These are phyloP conservation scores for Phytophthora colocasiae DNA, from an alignment of 352 stramenopile species.

Conservation along the genomic window DNA sequence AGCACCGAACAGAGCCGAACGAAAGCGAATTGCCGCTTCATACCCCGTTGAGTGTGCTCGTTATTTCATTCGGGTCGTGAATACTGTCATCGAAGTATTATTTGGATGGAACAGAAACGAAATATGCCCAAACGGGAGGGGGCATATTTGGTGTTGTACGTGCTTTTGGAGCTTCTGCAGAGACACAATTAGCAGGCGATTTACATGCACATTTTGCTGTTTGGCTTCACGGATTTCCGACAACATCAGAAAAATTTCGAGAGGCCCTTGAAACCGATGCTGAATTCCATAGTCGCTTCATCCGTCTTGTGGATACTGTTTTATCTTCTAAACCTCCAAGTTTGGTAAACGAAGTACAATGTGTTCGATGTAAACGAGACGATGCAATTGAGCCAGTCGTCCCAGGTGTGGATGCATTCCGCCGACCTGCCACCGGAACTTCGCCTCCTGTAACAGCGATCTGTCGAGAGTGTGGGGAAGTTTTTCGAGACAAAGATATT, in stretches of 20 bases:
- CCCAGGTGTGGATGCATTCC: slow-evolving; percentile 16
- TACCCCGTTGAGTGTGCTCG: slow-evolving; percentile 31
- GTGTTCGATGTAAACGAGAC: not conserved
- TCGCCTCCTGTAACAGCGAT: not conserved
- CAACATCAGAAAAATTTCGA: slow-evolving; percentile 8
- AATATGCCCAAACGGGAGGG: slow-evolving; percentile 8
- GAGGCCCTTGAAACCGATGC: not conserved
- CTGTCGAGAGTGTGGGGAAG: too few relatives aligned
- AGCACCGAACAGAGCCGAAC: slow-evolving; percentile 5
- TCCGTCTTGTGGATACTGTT: slow-evolving; percentile 2
- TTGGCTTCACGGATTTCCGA: slow-evolving; percentile 35
- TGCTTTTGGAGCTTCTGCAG: slow-evolving; percentile 27
- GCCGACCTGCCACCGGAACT: not conserved
- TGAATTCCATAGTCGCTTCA: not conserved
- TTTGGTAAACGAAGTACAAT: not conserved
- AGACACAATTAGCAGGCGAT: slow-evolving; percentile 39
- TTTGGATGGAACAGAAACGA: slow-evolving; percentile 17
- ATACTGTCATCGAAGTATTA: slow-evolving; percentile 21
- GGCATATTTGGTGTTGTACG: slow-evolving; percentile 36
- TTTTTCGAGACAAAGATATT: not conserved
- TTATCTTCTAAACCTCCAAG: not conserved
- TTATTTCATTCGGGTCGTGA: slow-evolving; percentile 31
- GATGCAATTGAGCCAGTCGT: too few relatives aligned
- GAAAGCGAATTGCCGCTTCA: slow-evolving; percentile 14
- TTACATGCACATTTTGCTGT: slow-evolving; percentile 35